A percentile compares a stretch with the other conserved stretches of the same genome.
Evolutionary conservation across 1,284 basidiomycete species (phyloP).

Genomic region (Porogramme epimiltina): DNA sequence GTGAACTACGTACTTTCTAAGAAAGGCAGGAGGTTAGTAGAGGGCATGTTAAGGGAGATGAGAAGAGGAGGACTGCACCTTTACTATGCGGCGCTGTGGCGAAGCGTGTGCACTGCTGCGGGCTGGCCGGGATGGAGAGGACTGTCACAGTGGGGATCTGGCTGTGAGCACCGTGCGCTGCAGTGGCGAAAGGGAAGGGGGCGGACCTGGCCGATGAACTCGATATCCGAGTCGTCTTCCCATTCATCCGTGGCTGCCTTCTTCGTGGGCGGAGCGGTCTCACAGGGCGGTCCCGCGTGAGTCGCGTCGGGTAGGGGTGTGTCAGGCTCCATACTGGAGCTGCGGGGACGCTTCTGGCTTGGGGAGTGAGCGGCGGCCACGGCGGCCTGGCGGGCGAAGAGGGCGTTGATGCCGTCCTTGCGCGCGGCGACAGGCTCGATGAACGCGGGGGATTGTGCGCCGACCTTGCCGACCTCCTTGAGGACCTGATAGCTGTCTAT

Average conservation of each 20-base stretch:
- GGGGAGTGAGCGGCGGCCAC: too few relatives aligned
- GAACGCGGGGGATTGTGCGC: conserved; percentile 80
- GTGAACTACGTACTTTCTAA: too few relatives aligned
- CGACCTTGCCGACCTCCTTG: conserved; percentile 89
- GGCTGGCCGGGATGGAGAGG: too few relatives aligned
- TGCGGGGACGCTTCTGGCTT: conserved; percentile 17
- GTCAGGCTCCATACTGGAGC: too few relatives aligned
- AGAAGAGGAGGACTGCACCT: neutral
- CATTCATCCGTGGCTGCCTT: conserved; percentile 21
- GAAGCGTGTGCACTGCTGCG: too few relatives aligned
- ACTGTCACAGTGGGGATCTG: too few relatives aligned
- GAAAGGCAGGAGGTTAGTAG: too few relatives aligned
- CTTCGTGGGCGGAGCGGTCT: neutral
- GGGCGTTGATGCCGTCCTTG: conserved; percentile 87
- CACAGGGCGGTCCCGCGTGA: neutral
- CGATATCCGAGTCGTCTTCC: conserved; percentile 28
- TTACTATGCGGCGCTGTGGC: too few relatives aligned
- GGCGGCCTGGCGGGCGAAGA: conserved; percentile 72
- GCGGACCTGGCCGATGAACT: conserved; percentile 13
- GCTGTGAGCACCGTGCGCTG: too few relatives aligned
- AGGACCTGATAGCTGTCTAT: conserved; percentile 82
- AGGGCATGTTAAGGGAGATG: too few relatives aligned
- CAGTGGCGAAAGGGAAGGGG: neutral
- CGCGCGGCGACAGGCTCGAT: conserved; percentile 79
- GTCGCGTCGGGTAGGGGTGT: too few relatives aligned